A percentile compares a stretch with the other conserved stretches of the same genome.
These are phyloP conservation scores for Omphalotus guepiniiformis DNA, from an alignment of 768 basidiomycete genomes.

Conservation along the genomic window DNA sequence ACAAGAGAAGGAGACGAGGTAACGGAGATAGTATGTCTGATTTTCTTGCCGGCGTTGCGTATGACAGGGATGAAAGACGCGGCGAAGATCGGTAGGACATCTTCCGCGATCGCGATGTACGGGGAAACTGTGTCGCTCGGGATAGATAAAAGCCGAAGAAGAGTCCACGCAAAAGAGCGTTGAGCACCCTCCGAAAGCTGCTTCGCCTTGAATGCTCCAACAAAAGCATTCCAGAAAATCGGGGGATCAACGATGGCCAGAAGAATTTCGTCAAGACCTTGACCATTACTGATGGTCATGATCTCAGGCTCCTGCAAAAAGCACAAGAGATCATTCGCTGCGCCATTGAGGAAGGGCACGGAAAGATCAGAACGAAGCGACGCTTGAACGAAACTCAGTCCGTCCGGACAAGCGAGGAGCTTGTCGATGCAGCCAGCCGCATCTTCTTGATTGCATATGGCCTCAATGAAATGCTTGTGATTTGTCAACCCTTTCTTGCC, in stretches of 20 bases:
- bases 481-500: too few species aligned
- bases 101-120: constrained; percentile 36
- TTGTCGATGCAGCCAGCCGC: constrained; percentile 31
- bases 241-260: constrained; percentile 43
- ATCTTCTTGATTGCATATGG: constrained; percentile 36
- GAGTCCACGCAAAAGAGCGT: constrained; percentile 41
- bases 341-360: constrained; percentile 38
- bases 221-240: constrained; percentile 44
- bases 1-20: constrained; percentile 22
- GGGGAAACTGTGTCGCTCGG: constrained; percentile 26
- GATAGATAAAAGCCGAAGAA: constrained; percentile 42
- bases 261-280: constrained; percentile 37
- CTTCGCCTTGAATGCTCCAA: constrained; percentile 28
- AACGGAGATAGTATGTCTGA: constrained; percentile 35
- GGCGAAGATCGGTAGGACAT: constrained; percentile 15
- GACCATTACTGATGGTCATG: constrained; percentile 36
- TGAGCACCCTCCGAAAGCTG: constrained; percentile 31
- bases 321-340: constrained; percentile 29
- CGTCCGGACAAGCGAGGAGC: constrained; percentile 28
- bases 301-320: constrained; percentile 37
- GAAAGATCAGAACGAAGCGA: constrained; percentile 40
- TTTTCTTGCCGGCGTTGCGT: constrained; percentile 29
- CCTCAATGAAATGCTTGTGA: too few species aligned
- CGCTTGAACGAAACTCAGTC: constrained; percentile 33
- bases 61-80: constrained; percentile 19